Conservation (phyloP, 495 filamentous ascomycete genomes). For the Neurospora cerealis region DNA sequence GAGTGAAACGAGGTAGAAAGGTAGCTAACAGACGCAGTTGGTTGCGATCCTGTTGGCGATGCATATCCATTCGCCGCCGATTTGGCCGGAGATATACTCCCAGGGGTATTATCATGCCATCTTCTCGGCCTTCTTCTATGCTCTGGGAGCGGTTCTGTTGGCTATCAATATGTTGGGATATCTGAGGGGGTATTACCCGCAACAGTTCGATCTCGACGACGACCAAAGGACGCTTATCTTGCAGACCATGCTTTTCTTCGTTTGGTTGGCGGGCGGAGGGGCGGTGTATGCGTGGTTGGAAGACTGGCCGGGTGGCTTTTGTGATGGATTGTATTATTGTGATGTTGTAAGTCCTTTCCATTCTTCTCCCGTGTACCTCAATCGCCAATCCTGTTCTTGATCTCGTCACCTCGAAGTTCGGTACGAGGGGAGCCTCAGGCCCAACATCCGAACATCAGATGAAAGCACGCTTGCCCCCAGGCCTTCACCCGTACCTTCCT, state of each 20-base stretch:
- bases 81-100: constrained; percentile 51
- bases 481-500: background rate
- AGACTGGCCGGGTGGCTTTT: constrained; percentile 34
- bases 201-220: constrained; percentile 63
- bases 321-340: constrained; percentile 62
- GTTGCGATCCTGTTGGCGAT: constrained; percentile 51
- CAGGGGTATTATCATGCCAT: constrained; percentile 73
- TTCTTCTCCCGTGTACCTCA: background rate
- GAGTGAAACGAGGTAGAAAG: background rate
- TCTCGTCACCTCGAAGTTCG: background rate
- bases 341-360: constrained; percentile 36
- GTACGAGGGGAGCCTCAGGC: background rate
- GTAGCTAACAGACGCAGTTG: constrained; percentile 31
- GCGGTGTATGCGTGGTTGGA: constrained; percentile 54
- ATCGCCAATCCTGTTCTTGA: background rate
- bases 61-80: constrained; percentile 49
- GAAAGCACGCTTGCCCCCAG: background rate
- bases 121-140: constrained; percentile 56
- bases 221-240: constrained; percentile 70
- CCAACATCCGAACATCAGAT: background rate
- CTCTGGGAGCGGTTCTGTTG: constrained; percentile 50
- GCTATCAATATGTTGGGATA: constrained; percentile 75
- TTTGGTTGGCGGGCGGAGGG: constrained; percentile 60
- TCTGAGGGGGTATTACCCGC: constrained; percentile 65
- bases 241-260: constrained; percentile 64